A percentile compares a stretch with the other conserved stretches of the same genome.
Evolutionary conservation across 106 monocot genomes (phyloP).

Genomic region (Acanthochlamys bracteata): DNA sequence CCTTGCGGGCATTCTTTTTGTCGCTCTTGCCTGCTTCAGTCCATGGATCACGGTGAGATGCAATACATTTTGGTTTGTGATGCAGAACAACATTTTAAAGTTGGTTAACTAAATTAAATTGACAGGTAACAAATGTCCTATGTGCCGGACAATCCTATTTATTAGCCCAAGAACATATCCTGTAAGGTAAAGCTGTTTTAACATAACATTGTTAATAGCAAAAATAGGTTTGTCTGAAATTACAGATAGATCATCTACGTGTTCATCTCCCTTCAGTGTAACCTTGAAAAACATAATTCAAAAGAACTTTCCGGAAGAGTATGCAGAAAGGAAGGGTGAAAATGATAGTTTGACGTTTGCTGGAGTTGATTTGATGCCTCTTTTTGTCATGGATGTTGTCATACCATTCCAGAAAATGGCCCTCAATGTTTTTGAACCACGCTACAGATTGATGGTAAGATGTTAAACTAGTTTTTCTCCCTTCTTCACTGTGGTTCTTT

Average conservation of each 20-base stretch:
- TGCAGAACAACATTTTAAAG: neutral
- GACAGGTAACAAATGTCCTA: conserved; percentile 86
- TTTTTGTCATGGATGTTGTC: conserved; percentile 99
- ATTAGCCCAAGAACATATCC: conserved; percentile 86
- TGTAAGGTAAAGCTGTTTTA: conserved; percentile 45
- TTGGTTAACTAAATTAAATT: conserved; percentile 7
- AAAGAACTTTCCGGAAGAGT: conserved; percentile 78
- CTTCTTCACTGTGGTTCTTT: too few relatives aligned
- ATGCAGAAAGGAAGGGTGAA: conserved; percentile 77
- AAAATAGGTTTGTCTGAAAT: too few relatives aligned
- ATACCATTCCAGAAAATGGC: conserved; percentile 89
- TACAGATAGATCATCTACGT: neutral
- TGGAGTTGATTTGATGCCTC: conserved; percentile 71
- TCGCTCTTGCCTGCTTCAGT: conserved; percentile 81
- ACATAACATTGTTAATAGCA: too few relatives aligned
- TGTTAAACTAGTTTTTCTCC: neutral
- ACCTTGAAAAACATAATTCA: conserved; percentile 90
- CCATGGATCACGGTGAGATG: conserved; percentile 94
- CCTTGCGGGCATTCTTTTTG: conserved; percentile 99
- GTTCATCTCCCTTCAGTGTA: conserved; percentile 47
- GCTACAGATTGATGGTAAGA: conserved; percentile 94
- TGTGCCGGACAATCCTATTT: conserved; percentile 88
- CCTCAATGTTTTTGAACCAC: conserved; percentile 98
- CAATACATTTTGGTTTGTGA: neutral
- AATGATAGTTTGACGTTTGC: conserved; percentile 52